Evolutionary conservation across 169 alveolate genomes (phyloP), one percentile per base, ranked within the genome.

Genomic region (Plasmodium gaboni): DNA sequence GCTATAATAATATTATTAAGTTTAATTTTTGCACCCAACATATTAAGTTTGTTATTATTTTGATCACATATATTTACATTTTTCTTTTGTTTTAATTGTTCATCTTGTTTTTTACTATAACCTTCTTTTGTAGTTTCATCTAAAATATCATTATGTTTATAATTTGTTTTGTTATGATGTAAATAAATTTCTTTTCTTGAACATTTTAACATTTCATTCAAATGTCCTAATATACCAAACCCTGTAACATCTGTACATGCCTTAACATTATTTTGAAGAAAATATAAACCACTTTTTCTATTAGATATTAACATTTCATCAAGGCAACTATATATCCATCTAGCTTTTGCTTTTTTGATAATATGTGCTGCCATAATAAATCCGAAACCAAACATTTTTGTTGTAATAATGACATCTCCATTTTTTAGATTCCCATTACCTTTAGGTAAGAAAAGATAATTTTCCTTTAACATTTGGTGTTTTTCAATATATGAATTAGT

Each of bases 201-300:
- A 19, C 92, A 86, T 38, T 86, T 86, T 19, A 86, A 70, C 87
- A 86, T 72, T 60, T 86, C 92, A 28, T 86, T 86, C n/a, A 86
- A 53, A 64, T 86, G 92, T 7, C 92, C 92, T 55, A 86, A 53
- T 17, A 86, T 65, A 59, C 92, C 92, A 86, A 70, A 86, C 2
- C 92, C 92, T 9, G 92, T 86, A 24, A 86, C 87, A 86, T 86
- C 92, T 12, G 92, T 86, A 71, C 92, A 86, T 22, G 92, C 92
- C 17, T 86, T 86, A 1, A 46, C 87, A 60, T 86, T 86, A 48
- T 61, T 86, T 15, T 69, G 48, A 53, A 86, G 46, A 86, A 86
- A 73, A 55, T 71, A 72, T 60, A 86, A 71, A 1, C 92, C 92
- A 60, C 87, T 48, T 32, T 86, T 72, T 28, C 71, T 86, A 86